Base-by-base conservation (phyloP, 345 rosid genomes). In the Viola odorata region DNA sequence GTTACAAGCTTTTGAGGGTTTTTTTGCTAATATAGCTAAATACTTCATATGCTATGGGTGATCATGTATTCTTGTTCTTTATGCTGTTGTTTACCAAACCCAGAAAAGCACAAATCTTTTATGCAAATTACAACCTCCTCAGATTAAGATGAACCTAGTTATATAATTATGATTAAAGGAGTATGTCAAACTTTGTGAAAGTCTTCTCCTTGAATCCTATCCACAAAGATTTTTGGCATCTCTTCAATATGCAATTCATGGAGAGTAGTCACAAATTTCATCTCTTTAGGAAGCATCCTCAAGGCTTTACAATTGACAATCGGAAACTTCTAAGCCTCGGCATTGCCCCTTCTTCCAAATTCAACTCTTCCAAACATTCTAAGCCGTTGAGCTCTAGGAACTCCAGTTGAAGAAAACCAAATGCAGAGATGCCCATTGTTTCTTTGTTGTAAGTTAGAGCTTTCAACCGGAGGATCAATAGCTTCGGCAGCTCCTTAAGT, bases 111-210 rank as follows among this genome's bases (percentile, higher is more conserved):
- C 32, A 23, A 23, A 23, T 1, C 32, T 23, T 23, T 23, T 23
- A 23, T 23, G 32, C 32, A 23, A 23, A 23, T 23, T 23, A 23
- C 32, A 0, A 23, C 2, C 32, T 23, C 32, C 32, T 23, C 32
- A 23, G 32, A 23, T 23, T 23, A 23, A 23, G 32, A 23, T 23
- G 32, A 32, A 11, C 10, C 17, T 37, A 45, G 3, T 56, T 44
- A 51, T 41, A 52, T 47, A n/a, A 65, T 64, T n/a, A 32, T 39
- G 37, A 70, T 49, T 0, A 67, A 66, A 36, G 66, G 45, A 50
- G 67, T 64, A 50, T 70, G 69, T 50, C 55, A 53, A 10, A 66
- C 55, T 50, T 50, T 62, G 61, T 65, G 56, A 54, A 42, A 58
- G 47, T 66, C 52, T 54, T 62, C 55, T 7, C 68, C 73, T 41